Conservation (phyloP, 257 asterid species). For the Scutellaria baicalensis region DNA sequence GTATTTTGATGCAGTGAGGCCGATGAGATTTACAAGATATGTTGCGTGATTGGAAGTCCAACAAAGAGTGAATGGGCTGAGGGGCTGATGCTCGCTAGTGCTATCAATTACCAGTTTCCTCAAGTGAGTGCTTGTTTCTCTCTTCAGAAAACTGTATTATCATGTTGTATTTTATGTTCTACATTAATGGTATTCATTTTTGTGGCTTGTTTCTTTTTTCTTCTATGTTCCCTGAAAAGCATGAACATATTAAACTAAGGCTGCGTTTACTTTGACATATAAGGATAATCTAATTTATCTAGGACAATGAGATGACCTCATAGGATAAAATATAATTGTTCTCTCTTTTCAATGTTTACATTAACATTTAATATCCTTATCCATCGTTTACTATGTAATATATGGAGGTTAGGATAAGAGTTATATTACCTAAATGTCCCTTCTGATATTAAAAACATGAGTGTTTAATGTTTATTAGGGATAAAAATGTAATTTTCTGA, state of each 20-base stretch:
- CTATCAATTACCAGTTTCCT: slow-evolving; percentile 60
- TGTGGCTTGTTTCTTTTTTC: not conserved
- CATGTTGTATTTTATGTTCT: not conserved
- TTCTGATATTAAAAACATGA: no score
- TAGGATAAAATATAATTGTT: no score
- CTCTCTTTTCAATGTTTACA: no score
- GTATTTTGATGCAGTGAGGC: slow-evolving; percentile 41
- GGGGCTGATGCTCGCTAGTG: slow-evolving; percentile 60
- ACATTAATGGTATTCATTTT: not conserved
- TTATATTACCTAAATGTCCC: no score
- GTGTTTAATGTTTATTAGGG: no score
- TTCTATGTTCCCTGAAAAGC: not conserved
- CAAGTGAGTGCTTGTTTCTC: slow-evolving; percentile 28
- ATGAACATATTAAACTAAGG: not conserved
- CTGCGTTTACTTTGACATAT: no score
- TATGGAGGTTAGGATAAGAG: no score
- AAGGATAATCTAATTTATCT: no score
- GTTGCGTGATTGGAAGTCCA: slow-evolving; percentile 57
- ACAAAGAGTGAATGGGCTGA: slow-evolving; percentile 45
- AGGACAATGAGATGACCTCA: no score
- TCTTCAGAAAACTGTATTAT: not conserved
- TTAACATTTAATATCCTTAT: no score
- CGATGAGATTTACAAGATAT: slow-evolving; percentile 59
- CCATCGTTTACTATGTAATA: no score
- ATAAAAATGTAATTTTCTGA: no score